Percentiles rank a stretch among this genome's conserved stretches.
Evolutionary conservation across 345 rosid species (phyloP).

Genomic region (Erucastrum elatum): DNA sequence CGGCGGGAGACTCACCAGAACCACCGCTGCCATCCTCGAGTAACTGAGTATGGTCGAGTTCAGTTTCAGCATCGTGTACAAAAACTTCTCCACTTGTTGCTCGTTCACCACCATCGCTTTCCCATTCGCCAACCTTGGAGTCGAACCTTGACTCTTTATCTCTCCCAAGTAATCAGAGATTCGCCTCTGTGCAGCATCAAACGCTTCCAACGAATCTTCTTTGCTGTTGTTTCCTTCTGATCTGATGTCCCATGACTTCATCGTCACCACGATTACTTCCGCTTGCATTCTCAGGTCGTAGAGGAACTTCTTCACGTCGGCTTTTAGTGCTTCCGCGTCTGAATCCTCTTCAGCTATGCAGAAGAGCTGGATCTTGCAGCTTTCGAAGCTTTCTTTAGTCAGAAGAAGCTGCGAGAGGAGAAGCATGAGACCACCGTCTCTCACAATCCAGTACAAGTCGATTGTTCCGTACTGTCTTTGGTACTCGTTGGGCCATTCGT

Average conservation of each 20-base stretch:
- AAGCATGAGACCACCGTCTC: constrained; percentile 99
- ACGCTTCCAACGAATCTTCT: constrained; percentile 77
- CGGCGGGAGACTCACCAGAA: constrained; percentile 74
- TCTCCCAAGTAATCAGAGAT: constrained; percentile 64
- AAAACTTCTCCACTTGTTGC: constrained; percentile 69
- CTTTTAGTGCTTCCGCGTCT: constrained; percentile 91
- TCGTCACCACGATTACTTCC: constrained; percentile 88
- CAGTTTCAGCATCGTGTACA: constrained; percentile 76
- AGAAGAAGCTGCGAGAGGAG: constrained; percentile 98
- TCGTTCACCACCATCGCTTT: constrained; percentile 75
- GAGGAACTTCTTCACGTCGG: constrained; percentile 91
- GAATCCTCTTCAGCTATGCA: constrained; percentile 99
- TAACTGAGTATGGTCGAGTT: constrained; percentile 73
- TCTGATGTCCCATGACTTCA: constrained; percentile 88
- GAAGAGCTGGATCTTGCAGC: constrained; percentile 96
- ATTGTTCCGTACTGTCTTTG: constrained; percentile 96
- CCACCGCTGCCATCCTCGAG: constrained; percentile 92
- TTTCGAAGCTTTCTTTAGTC: constrained; percentile 96
- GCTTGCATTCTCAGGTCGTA: constrained; percentile 99
- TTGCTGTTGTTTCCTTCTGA: constrained; percentile 63
- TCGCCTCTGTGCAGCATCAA: constrained; percentile 69
- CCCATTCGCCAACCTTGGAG: constrained; percentile 67
- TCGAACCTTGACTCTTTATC: constrained; percentile 54
- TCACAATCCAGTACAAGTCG: constrained; percentile 96
- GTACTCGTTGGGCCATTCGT: constrained; percentile 99